Percentiles rank a stretch among this genome's conserved stretches.
phyloP scores from a whole-genome alignment of 331 rosid species.

The Acacia pycnantha region DNA sequence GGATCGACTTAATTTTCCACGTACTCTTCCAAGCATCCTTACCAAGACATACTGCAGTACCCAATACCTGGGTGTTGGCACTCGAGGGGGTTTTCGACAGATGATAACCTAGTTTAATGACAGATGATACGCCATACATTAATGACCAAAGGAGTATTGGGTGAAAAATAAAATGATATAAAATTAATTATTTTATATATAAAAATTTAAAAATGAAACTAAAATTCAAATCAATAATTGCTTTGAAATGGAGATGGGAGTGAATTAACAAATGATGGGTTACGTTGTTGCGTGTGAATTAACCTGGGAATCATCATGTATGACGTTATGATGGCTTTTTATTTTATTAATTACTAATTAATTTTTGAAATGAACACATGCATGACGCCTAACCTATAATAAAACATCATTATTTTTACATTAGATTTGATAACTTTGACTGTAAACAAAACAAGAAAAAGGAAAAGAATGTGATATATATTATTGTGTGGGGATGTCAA shows the following conservation, averaged over 20 bases:
- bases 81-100: too few species aligned
- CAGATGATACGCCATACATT: too few species aligned
- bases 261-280: not conserved
- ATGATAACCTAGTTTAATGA: too few species aligned
- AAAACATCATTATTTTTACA: not conserved
- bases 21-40: too few species aligned
- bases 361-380: not conserved
- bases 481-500: not conserved
- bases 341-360: not conserved
- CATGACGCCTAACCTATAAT: not conserved
- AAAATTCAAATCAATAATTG: not conserved
- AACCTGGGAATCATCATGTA: not conserved
- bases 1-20: too few species aligned
- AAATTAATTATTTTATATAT: not conserved
- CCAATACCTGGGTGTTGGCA: too few species aligned
- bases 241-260: not conserved
- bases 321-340: not conserved
- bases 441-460: not conserved
- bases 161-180: not conserved
- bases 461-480: not conserved
- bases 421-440: not conserved
- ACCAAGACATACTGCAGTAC: too few species aligned
- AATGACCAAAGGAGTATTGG: too few species aligned
- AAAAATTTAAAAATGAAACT: too few species aligned
- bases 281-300: not conserved